phyloP scores from a whole-genome alignment of 1,284 basidiomycete species.

The Xanthoconium separans region DNA sequence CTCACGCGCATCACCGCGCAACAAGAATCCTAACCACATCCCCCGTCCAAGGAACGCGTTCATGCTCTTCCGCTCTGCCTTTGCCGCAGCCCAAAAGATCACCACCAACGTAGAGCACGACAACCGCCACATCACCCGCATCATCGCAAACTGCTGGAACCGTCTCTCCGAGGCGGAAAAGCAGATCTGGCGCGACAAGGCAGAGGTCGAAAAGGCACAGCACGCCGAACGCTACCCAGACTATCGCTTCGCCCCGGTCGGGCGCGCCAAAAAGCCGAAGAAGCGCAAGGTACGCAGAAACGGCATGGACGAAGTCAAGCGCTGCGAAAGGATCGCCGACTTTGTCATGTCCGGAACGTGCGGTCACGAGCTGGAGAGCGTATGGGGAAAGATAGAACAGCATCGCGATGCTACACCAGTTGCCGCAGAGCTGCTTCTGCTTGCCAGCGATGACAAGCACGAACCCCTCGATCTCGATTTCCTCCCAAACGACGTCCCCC shows the following conservation, averaged over 20 bases:
- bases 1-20: slow-evolving; percentile 27
- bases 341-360: slow-evolving; percentile 52
- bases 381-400: slow-evolving; percentile 39
- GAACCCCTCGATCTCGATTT: background rate
- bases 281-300: slow-evolving; percentile 56
- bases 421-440: background rate
- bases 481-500: slow-evolving; percentile 13
- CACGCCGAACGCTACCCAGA: slow-evolving; percentile 55
- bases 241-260: slow-evolving; percentile 53
- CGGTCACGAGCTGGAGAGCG: slow-evolving; percentile 49
- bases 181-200: slow-evolving; percentile 49
- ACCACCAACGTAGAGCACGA: slow-evolving; percentile 46
- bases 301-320: slow-evolving; percentile 43
- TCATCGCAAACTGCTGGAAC: slow-evolving; percentile 55
- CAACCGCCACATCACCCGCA: slow-evolving; percentile 58
- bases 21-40: slow-evolving; percentile 41
- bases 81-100: slow-evolving; percentile 49
- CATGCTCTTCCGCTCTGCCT: slow-evolving; percentile 80
- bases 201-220: slow-evolving; percentile 55
- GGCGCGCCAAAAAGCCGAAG: slow-evolving; percentile 40
- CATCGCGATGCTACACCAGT: background rate
- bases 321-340: slow-evolving; percentile 54
- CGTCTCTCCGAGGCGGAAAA: slow-evolving; percentile 47
- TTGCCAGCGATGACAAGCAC: background rate
- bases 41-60: slow-evolving; percentile 82